phyloP scores from a whole-genome alignment of 164 flowering plant genomes.

The Piper betle region DNA sequence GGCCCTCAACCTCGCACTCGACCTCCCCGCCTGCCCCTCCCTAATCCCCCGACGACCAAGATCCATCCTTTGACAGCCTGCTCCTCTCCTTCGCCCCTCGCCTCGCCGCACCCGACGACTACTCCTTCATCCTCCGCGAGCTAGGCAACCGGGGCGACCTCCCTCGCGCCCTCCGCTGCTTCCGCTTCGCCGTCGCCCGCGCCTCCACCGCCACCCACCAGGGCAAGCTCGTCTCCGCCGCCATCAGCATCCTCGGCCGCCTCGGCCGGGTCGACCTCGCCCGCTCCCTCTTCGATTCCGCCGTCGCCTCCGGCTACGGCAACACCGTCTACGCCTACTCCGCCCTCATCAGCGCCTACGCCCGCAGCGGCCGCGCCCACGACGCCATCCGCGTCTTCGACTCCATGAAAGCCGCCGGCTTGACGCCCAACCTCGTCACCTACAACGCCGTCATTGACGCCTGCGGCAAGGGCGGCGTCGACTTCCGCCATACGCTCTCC shows the following conservation, averaged over 20 bases:
- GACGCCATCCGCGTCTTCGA: conserved; percentile 65
- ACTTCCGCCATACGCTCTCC: conserved; percentile 37
- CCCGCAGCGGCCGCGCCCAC: conserved; percentile 51
- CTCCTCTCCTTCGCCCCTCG: conserved; percentile 31
- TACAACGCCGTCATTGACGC: conserved; percentile 98
- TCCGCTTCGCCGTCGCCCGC: conserved; percentile 50
- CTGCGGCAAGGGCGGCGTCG: conserved; percentile 89
- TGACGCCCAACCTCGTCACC: conserved; percentile 86
- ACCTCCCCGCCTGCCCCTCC: conserved; percentile 17
- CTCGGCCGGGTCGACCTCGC: conserved; percentile 71
- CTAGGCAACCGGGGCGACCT: conserved; percentile 75
- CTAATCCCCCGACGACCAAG: conserved; percentile 4
- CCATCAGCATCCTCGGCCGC: conserved; percentile 86
- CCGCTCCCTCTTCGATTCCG: conserved; percentile 46
- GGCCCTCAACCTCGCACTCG: conserved; percentile 31
- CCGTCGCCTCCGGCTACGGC: conserved; percentile 62
- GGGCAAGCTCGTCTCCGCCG: conserved; percentile 75
- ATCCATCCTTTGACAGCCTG: conserved; percentile 21
- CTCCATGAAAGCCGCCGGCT: conserved; percentile 53
- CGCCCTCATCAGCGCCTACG: conserved; percentile 84
- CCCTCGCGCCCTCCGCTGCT: conserved; percentile 47
- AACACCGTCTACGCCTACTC: conserved; percentile 82
- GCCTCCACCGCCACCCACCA: conserved; percentile 47
- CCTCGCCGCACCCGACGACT: conserved; percentile 72
- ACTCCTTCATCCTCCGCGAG: conserved; percentile 62